Evolutionary conservation across 306 rosid species (phyloP).

Genomic region (Cicer arietinum): DNA sequence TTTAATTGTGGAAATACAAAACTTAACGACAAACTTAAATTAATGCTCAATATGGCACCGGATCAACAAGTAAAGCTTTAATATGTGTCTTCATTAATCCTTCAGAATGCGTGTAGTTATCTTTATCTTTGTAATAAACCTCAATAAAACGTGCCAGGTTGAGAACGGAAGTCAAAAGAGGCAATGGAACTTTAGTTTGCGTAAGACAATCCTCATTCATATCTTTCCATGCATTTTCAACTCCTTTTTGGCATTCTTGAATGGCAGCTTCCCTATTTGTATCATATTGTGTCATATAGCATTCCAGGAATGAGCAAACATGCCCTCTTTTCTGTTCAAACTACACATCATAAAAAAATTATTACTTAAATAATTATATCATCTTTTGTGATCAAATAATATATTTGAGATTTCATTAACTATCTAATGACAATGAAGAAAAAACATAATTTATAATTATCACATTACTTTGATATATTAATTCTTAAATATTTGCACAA

Average conservation of each 20-base stretch:
- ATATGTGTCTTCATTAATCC: slow-evolving; percentile 9
- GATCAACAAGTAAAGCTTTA: neutral
- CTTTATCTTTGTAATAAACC: slow-evolving; percentile 26
- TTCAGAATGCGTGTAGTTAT: slow-evolving; percentile 19
- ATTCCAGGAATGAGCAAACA: slow-evolving; percentile 35
- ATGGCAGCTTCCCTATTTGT: no score
- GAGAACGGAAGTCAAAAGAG: neutral
- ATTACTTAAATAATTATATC: neutral
- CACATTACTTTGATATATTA: no score
- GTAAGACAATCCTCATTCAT: slow-evolving; percentile 41
- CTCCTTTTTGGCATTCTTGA: no score
- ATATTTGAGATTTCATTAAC: no score
- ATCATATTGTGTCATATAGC: slow-evolving; percentile 42
- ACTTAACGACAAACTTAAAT: neutral
- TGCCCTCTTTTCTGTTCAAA: slow-evolving; percentile 49
- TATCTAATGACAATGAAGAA: no score
- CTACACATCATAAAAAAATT: neutral
- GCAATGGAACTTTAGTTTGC: slow-evolving; percentile 24
- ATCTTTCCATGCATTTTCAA: slow-evolving; percentile 50
- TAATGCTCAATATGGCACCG: neutral
- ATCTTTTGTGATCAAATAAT: no score
- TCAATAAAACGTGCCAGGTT: slow-evolving; percentile 23
- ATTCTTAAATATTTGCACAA: no score
- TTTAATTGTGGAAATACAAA: neutral
- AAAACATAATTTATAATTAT: no score